Evolutionary conservation across 192 early-diverging fungal genomes (phyloP), one percentile per base, ranked within the genome.

Genomic region (Podila minutissima): DNA sequence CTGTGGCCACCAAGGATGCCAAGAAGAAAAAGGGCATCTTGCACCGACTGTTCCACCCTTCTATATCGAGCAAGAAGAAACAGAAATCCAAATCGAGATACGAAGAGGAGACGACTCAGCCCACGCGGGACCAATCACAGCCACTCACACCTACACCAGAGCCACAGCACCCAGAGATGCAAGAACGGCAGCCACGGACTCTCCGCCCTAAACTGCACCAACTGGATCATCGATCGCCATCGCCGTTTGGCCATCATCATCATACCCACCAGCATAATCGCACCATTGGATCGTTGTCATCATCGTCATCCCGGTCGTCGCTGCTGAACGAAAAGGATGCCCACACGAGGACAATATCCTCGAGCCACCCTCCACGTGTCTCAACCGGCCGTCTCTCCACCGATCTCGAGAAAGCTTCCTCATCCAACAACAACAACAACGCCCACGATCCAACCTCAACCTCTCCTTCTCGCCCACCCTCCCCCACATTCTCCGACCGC

Each of bases 391-490:
- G 53, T 5, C 29, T 61, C 3, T 48, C 61, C 31, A 57, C 58
- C 1, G 50, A 66, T 51, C 64, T 74, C 55, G 66, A 74, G 32
- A 66, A 51, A 37, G 29, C 28, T 8, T 67, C 72, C 9, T 29
- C n/a, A 3, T 60, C 64, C 17, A 71, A 62, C 46, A 59, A 60
- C 17, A 71, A 62, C 46, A 59, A 51, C 46, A 49, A 32, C 38
- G 2, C 67, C 7, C 26, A 38, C 59, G 37, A 59, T 24, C 15
- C 26, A 15, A 11, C n/a, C 15, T 6, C 33, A 19, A 41, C 31
- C 7, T 68, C 37, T 4, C 19, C n/a, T 20, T 59, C 67, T 17
- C 13, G 15, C 3, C 7, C 49, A 33, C 35, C 53, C 35, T 20
- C 57, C 28, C 1, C n/a, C 38, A 22, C 9, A 0, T 46, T 22